Evolutionary conservation across 768 basidiomycete genomes (phyloP).

Genomic region (Lenzites betulinus): DNA sequence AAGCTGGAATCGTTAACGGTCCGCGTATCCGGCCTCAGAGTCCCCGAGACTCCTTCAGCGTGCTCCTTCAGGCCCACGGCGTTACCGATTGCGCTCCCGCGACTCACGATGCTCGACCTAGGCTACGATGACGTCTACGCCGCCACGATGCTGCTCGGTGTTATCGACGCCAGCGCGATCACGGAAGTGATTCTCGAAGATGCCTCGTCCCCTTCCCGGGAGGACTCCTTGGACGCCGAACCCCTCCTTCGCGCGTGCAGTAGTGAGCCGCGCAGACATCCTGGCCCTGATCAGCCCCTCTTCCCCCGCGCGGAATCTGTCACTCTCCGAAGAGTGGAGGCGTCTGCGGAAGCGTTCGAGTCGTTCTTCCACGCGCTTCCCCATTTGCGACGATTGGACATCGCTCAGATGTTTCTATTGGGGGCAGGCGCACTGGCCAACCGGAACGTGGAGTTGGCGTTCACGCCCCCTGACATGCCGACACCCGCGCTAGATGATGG

Average conservation of each 20-base stretch:
- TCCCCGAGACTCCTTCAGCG: slow-evolving; percentile 25
- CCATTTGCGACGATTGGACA: slow-evolving; percentile 24
- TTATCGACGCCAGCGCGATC: slow-evolving; percentile 44
- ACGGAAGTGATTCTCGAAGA: slow-evolving; percentile 46
- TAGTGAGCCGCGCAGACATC: slow-evolving; percentile 27
- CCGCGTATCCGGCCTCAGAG: slow-evolving; percentile 45
- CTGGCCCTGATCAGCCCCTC: slow-evolving; percentile 22
- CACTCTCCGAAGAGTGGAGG: slow-evolving; percentile 40
- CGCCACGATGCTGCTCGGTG: slow-evolving; percentile 41
- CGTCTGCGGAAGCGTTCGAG: slow-evolving; percentile 29
- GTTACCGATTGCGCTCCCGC: slow-evolving; percentile 41
- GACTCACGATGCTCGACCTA: slow-evolving; percentile 42
- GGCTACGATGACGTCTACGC: slow-evolving; percentile 46
- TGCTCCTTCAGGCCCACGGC: no score
- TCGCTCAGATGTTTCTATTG: slow-evolving; percentile 22
- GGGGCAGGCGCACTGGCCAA: slow-evolving; percentile 18
- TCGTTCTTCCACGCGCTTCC: slow-evolving; percentile 24
- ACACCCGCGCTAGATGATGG: neutral
- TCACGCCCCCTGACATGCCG: slow-evolving; percentile 1
- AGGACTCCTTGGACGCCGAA: slow-evolving; percentile 38
- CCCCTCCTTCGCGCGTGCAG: slow-evolving; percentile 31
- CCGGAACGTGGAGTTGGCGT: slow-evolving; percentile 5
- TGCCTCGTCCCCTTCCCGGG: slow-evolving; percentile 40
- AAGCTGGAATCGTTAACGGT: slow-evolving; percentile 46
- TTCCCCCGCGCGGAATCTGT: slow-evolving; percentile 42